Evolutionary conservation across 176 grass and related monocot genomes (phyloP).

Genomic region (Bothriochloa decipiens): DNA sequence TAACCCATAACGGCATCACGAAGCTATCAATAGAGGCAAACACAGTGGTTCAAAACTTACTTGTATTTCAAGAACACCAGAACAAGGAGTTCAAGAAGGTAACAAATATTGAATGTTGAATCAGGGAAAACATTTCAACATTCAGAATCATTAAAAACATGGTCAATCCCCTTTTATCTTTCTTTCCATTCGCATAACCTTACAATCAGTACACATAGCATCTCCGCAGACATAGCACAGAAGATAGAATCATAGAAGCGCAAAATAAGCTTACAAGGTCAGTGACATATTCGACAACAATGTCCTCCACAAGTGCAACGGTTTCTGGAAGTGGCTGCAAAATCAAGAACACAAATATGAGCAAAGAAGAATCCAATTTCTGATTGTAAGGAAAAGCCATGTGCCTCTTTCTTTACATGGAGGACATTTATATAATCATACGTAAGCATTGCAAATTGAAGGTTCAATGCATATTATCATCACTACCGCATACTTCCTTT

Average conservation of each 20-base stretch:
- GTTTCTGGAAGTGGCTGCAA: conserved; percentile 97
- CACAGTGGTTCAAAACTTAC: background rate
- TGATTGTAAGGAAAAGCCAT: background rate
- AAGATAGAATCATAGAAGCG: background rate
- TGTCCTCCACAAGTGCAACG: conserved; percentile 93
- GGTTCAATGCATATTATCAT: background rate
- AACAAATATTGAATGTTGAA: background rate
- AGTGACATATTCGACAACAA: conserved; percentile 93
- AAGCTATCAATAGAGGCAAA: background rate
- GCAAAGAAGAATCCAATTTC: background rate
- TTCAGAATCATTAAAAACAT: background rate
- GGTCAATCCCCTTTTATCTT: background rate
- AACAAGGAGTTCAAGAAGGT: background rate
- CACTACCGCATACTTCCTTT: background rate
- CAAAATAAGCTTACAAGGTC: conserved; percentile 66
- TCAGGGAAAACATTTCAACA: background rate
- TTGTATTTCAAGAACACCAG: background rate
- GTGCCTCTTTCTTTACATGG: conserved; percentile 1
- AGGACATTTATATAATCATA: conserved; percentile 9
- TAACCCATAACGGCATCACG: background rate
- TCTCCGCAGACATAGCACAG: background rate
- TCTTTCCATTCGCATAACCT: background rate
- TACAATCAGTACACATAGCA: background rate
- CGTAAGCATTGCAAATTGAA: background rate
- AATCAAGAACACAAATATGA: conserved; percentile 36